Percentiles rank a stretch among this genome's conserved stretches.
Conservation (phyloP, 1,139 yeast species). For the Blastobotrys aristatus region DNA sequence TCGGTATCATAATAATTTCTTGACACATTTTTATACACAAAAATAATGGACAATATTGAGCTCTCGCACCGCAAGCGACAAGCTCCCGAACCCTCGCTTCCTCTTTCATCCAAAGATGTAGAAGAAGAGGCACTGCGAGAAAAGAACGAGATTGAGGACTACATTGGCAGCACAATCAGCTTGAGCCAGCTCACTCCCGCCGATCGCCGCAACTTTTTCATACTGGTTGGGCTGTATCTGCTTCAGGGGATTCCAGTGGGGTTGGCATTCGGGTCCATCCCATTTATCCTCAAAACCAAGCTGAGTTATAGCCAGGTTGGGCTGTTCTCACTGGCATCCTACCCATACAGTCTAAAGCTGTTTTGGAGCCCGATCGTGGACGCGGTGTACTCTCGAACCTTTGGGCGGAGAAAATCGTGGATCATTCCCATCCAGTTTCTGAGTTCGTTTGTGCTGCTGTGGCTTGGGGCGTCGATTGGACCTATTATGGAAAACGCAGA, state of each 20-base stretch:
- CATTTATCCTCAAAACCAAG: conserved; percentile 77
- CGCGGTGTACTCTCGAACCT: conserved; percentile 58
- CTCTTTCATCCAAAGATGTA: conserved; percentile 12
- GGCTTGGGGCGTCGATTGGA: conserved; percentile 59
- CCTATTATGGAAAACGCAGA: conserved; percentile 48
- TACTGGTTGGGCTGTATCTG: conserved; percentile 67
- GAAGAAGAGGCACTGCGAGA: conserved; percentile 7
- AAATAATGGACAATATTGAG: conserved; percentile 16
- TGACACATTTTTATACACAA: too few species aligned
- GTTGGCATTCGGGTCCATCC: conserved; percentile 91
- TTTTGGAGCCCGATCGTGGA: conserved; percentile 97
- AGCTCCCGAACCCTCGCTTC: conserved; percentile 17
- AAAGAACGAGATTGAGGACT: neutral
- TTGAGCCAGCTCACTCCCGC: conserved; percentile 26
- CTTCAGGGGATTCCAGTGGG: conserved; percentile 97
- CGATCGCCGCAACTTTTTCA: conserved; percentile 57
- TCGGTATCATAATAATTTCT: too few species aligned
- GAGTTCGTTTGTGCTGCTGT: conserved; percentile 63
- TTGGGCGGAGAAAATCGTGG: conserved; percentile 92
- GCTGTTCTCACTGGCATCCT: conserved; percentile 82
- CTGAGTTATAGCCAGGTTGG: conserved; percentile 90
- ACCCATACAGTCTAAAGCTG: conserved; percentile 87
- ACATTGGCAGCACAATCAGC: conserved; percentile 7
- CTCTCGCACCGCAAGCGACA: conserved; percentile 21
- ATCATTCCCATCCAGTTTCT: conserved; percentile 83